Evolutionary conservation across 1,139 yeast species (phyloP), one percentile per base, ranked within the genome.

Genomic region (Wickerhamomyces sp.): DNA sequence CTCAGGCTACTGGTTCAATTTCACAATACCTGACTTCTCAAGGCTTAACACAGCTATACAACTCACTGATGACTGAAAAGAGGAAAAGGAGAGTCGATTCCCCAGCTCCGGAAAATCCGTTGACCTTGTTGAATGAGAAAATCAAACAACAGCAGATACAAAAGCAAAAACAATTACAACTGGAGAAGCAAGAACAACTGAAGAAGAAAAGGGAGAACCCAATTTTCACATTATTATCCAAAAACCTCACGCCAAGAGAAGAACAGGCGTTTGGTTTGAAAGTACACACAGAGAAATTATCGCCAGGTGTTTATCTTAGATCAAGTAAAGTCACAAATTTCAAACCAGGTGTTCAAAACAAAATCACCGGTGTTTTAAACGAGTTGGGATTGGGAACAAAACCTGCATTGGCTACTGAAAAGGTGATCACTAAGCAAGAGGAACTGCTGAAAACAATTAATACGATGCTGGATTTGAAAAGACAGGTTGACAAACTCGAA

Each of bases 381-480:
- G 99, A 93, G 60, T 68, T 93, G 52, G 93, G 84, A 14, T 68
- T 93, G 27, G 83, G 95, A 57, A 56, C 69, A 31, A 81, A 86
- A 52, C 98, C 99, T 1, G 81, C 82, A 1, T 84, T 94, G 86
- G 95, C 96, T 4, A 88, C 99, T 0, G 79, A 86, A 38, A 80
- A 76, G 48, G 90, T 94, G 1, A 79, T 89, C 67, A 75, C 83
- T 10, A 82, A 80, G 59, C 91, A 86, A 62, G 98, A 93, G 57
- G 82, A 81, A 49, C 66, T 93, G 44, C 75, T 87, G 47, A 80
- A 84, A 53, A 74, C 84, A 0, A 87, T 89, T 37, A 83, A 82
- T 10, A 78, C 85, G 4, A 69, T 93, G 49, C 69, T 91, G 45
- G 98, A 93, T 49, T 75, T 93, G 10, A 93, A 93, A 67, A 85